phyloP scores from a whole-genome alignment of 2,329 filamentous ascomycete genomes.

The Verticillium nonalfalfae region DNA sequence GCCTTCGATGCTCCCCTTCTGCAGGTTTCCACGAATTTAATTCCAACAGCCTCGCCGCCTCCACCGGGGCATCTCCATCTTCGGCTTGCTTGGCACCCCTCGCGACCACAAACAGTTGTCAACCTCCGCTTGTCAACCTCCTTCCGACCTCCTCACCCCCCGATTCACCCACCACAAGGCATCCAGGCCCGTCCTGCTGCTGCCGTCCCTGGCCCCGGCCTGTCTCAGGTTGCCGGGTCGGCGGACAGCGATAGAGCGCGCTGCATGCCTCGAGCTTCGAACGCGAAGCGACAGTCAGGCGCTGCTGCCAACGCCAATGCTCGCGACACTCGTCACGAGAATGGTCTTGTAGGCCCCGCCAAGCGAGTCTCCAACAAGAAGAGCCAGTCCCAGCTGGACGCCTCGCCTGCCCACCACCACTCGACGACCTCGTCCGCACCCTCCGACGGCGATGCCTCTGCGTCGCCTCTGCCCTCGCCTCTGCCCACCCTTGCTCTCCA shows the following conservation, averaged over 20 bases:
- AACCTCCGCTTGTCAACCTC: not conserved
- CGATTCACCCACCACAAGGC: not conserved
- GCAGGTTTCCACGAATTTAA: not conserved
- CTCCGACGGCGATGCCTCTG: conserved; percentile 19
- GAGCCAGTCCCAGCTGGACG: conserved; percentile 36
- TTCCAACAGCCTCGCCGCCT: not conserved
- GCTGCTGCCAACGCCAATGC: conserved; percentile 51
- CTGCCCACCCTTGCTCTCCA: conserved; percentile 17
- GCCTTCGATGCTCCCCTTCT: not conserved
- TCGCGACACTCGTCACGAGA: conserved; percentile 75
- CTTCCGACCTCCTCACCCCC: conserved; percentile 5
- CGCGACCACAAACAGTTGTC: not conserved
- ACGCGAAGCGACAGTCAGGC: conserved; percentile 56
- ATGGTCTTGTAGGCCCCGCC: conserved; percentile 66
- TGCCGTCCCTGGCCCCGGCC: conserved; percentile 28
- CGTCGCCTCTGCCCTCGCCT: conserved; percentile 12
- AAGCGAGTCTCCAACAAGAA: conserved; percentile 34
- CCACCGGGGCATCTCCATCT: not conserved
- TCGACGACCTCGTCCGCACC: conserved; percentile 4
- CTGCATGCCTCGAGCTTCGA: conserved; percentile 54
- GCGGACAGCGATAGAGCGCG: conserved; percentile 31
- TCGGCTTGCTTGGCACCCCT: conserved; percentile 6
- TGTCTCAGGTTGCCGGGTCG: conserved; percentile 25
- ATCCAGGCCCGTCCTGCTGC: conserved; percentile 1
- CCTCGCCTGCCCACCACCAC: conserved; percentile 12